Base-by-base conservation (phyloP, 176 grass and related monocot species). In the Hsuehochloa calcarea region DNA sequence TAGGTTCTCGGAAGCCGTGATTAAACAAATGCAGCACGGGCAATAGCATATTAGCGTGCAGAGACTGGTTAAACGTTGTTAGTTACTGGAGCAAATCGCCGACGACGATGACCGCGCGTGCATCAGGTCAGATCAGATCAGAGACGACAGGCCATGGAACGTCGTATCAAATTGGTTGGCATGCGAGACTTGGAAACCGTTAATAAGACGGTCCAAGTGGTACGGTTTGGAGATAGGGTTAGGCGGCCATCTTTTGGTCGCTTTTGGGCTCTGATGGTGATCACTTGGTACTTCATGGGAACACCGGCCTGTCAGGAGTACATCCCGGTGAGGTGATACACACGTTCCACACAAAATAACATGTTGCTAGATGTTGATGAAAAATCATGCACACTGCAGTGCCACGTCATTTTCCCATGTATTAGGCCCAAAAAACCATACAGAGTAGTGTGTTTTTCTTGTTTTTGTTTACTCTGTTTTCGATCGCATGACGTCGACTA, bases 201-300 rank as follows among this genome's bases (percentile, higher is more conserved):
- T 79, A 74, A 79, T 22, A 43, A 74, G 79, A 60, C 80, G 27
- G 72, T 84, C 86, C 58, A 72, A 75, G 64, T 27, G 77, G 79
- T 54, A 44, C 41, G 23, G 4, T 29, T 45, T 9, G 78, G 78
- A 45, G 87, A 68, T 90, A 51, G 84, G 79, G 89, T 90, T 90
- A 44, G 89, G 89, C 89, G 2, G 85, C 85, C 80, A 44, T 86
- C 68, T 90, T 90, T 90, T 87, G 89, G 89, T 67, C 61, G 31
- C 26, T 50, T 65, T 79, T 35, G 80, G 29, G 47, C 29, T 51
- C 79, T 59, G 84, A 90, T 62, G 74, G 73, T 0, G 47, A 71
- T 16, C 80, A 34, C 22, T 41, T 29, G 15, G 5, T 20, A 8
- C 47, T 35, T 82, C 56, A 14, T 40, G 62, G 31, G 43, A 31